Evolutionary conservation across 306 rosid genomes (phyloP).

Genomic region (Dalbergia oliveri): DNA sequence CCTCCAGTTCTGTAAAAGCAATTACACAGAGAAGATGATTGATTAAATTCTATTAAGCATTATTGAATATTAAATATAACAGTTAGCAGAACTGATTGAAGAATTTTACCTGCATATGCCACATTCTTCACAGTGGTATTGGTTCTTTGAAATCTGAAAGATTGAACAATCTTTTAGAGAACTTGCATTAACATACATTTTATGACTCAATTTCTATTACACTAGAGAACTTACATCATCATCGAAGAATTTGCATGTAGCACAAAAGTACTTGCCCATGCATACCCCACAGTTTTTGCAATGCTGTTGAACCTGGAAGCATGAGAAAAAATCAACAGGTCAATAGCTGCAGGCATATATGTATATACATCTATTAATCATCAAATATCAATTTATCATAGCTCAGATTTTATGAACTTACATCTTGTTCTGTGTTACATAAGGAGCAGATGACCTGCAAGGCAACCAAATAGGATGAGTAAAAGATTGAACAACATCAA

Average conservation of each 20-base stretch:
- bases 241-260: constrained; percentile 83
- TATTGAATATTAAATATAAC: not conserved
- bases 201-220: not conserved
- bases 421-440: constrained; percentile 87
- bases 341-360: not conserved
- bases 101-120: constrained; percentile 88
- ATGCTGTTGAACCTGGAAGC: constrained; percentile 78
- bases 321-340: constrained; percentile 25
- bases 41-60: constrained; percentile 31
- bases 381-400: not conserved
- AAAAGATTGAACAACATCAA: constrained; percentile 1
- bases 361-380: not conserved
- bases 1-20: constrained; percentile 78
- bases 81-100: constrained; percentile 19
- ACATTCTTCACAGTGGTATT: constrained; percentile 87
- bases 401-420: constrained; percentile 45
- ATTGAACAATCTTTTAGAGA: constrained; percentile 10
- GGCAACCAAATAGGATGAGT: constrained; percentile 14
- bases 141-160: constrained; percentile 73
- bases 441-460: constrained; percentile 83
- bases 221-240: constrained; percentile 70
- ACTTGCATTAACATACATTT: not conserved
- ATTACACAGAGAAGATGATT: constrained; percentile 4
- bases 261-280: constrained; percentile 87
- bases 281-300: constrained; percentile 81